These are phyloP conservation scores for Takashimella koratensis DNA, from an alignment of 1,284 basidiomycete species.

Conservation along the genomic window DNA sequence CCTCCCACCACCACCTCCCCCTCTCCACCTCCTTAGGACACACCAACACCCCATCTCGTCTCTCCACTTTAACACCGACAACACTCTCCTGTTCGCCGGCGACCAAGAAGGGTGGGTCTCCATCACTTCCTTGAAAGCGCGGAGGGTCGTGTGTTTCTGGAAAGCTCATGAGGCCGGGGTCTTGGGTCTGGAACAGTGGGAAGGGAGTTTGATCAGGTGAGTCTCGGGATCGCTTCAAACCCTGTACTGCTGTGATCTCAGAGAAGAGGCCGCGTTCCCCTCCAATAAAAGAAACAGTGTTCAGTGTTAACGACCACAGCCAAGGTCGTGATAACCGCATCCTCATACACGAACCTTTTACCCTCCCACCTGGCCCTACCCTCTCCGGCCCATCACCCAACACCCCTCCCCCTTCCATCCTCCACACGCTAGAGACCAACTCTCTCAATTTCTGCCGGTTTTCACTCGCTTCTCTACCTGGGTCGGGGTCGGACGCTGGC, in stretches of 20 bases:
- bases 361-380: conserved; percentile 60
- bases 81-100: conserved; percentile 74
- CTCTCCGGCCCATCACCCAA: conserved; percentile 43
- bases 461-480: conserved; percentile 51
- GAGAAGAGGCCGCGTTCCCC: too few species aligned
- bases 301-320: conserved; percentile 50
- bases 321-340: conserved; percentile 73
- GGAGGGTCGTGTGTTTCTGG: conserved; percentile 71
- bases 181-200: conserved; percentile 71
- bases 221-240: conserved; percentile 18
- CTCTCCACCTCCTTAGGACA: conserved; percentile 68
- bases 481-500: not conserved
- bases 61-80: conserved; percentile 61
- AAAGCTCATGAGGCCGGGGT: conserved; percentile 70
- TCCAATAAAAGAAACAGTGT: too few species aligned
- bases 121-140: conserved; percentile 65
- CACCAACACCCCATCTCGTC: conserved; percentile 59
- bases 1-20: conserved; percentile 50
- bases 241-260: not conserved
- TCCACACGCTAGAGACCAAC: conserved; percentile 74
- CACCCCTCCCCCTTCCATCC: conserved; percentile 52
- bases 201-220: conserved; percentile 65
- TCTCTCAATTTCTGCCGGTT: conserved; percentile 87
- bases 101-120: conserved; percentile 69
- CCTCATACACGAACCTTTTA: conserved; percentile 36